Conservation (phyloP, 257 asterid genomes). For the Cynanchum wilfordii region DNA sequence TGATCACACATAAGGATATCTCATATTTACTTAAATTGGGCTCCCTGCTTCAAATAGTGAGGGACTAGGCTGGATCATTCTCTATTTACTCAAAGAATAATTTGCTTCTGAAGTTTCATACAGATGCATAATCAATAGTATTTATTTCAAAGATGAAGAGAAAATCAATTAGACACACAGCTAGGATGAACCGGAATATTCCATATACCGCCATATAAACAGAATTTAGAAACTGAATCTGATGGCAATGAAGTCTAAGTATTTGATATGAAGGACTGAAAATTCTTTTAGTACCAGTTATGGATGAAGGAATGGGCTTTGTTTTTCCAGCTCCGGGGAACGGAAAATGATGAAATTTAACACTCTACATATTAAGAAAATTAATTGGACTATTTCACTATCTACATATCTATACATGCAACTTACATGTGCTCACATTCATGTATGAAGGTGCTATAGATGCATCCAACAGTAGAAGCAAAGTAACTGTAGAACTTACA, state of each 20-base stretch:
- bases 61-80: neutral
- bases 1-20: neutral
- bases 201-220: neutral
- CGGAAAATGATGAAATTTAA: neutral
- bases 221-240: neutral
- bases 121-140: neutral
- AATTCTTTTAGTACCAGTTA: neutral
- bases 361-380: neutral
- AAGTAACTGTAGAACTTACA: slow-evolving; percentile 34
- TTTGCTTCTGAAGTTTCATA: neutral
- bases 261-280: neutral
- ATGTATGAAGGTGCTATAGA: neutral
- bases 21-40: neutral
- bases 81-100: neutral
- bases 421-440: neutral
- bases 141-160: neutral
- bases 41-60: neutral
- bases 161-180: neutral
- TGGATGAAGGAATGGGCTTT: neutral
- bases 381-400: neutral
- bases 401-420: neutral
- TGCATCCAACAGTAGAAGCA: neutral
- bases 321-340: neutral
- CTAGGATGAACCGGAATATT: neutral
- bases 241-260: neutral